These are phyloP conservation scores for Vararia minispora DNA, from an alignment of 768 basidiomycete genomes.

Conservation along the genomic window DNA sequence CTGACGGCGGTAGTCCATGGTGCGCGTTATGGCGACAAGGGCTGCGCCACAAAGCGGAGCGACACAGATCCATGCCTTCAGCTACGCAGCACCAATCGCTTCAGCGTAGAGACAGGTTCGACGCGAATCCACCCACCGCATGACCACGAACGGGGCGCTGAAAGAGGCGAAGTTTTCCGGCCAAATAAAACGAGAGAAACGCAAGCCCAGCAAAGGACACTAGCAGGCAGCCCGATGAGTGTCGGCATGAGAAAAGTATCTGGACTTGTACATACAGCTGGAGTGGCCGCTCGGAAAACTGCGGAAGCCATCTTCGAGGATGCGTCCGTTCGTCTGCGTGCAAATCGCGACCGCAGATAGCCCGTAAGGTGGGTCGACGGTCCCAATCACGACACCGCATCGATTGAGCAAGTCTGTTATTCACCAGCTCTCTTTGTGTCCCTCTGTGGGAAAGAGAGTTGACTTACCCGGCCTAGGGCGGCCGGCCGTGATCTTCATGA, in stretches of 20 bases:
- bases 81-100: no score
- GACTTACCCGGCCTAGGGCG: slow-evolving; percentile 80
- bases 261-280: slow-evolving; percentile 54
- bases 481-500: slow-evolving; percentile 77
- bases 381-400: slow-evolving; percentile 56
- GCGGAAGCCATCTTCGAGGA: slow-evolving; percentile 73
- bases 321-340: slow-evolving; percentile 46
- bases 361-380: slow-evolving; percentile 56
- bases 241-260: not conserved
- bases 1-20: slow-evolving; percentile 83
- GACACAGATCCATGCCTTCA: slow-evolving; percentile 74
- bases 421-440: not conserved
- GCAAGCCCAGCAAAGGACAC: slow-evolving; percentile 90
- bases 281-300: slow-evolving; percentile 89
- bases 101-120: no score
- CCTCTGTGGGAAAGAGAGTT: not conserved
- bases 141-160: slow-evolving; percentile 72
- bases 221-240: slow-evolving; percentile 17
- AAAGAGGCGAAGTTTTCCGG: slow-evolving; percentile 85
- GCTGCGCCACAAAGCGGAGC: slow-evolving; percentile 66
- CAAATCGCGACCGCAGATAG: slow-evolving; percentile 68
- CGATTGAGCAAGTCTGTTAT: slow-evolving; percentile 48
- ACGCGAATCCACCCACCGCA: slow-evolving; percentile 35
- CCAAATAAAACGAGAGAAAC: slow-evolving; percentile 77
- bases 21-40: slow-evolving; percentile 71